phyloP scores from a whole-genome alignment of 352 stramenopile species.

The Phytophthora sojae region DNA sequence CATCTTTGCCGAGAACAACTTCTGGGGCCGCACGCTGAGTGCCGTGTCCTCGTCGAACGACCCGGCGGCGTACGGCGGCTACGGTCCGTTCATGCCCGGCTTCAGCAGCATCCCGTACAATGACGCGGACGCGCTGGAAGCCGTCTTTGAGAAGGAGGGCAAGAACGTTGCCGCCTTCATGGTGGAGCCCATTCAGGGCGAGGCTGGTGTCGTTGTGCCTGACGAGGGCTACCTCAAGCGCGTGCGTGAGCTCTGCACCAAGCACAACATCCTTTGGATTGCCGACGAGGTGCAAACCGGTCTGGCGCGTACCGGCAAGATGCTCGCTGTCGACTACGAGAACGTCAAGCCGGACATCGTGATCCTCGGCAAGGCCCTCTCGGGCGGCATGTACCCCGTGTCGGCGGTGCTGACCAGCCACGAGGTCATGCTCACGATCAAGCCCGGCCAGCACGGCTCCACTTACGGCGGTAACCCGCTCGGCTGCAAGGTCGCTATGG shows the following conservation, averaged over 20 bases:
- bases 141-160: slow-evolving; percentile 78
- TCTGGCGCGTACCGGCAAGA: slow-evolving; percentile 96
- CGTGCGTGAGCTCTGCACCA: slow-evolving; percentile 93
- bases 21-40: slow-evolving; percentile 98
- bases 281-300: slow-evolving; percentile 99
- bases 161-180: slow-evolving; percentile 98
- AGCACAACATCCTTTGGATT: slow-evolving; percentile 99
- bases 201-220: slow-evolving; percentile 98
- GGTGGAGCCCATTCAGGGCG: slow-evolving; percentile 99
- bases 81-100: slow-evolving; percentile 98
- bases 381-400: slow-evolving; percentile 97
- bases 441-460: slow-evolving; percentile 96
- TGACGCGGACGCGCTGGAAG: slow-evolving; percentile 90
- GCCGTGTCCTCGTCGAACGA: slow-evolving; percentile 97
- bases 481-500: slow-evolving; percentile 97
- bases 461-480: slow-evolving; percentile 98
- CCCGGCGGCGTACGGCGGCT: slow-evolving; percentile 85
- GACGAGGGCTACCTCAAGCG: slow-evolving; percentile 96
- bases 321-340: slow-evolving; percentile 97
- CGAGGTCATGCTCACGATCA: slow-evolving; percentile 99
- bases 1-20: slow-evolving; percentile 98
- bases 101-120: slow-evolving; percentile 95
- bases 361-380: slow-evolving; percentile 97
- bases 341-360: slow-evolving; percentile 98
- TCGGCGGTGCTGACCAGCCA: slow-evolving; percentile 96